Conservation (phyloP, 371 early-diverging fungal species). For the Saksenaea vasiformis region DNA sequence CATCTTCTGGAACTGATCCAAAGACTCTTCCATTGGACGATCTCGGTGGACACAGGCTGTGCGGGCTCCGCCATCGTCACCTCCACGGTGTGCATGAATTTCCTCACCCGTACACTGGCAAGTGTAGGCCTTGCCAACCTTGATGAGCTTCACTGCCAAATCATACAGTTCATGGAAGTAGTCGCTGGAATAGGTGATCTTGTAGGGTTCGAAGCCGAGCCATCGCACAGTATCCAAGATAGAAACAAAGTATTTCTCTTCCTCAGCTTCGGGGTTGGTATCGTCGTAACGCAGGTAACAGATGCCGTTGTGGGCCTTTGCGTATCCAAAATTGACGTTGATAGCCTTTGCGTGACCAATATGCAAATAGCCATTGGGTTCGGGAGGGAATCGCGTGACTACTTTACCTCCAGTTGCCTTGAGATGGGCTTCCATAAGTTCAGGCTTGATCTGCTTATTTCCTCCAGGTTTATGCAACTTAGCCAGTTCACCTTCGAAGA, state of each 20-base stretch:
- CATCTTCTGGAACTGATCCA: constrained; percentile 97
- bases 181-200: constrained; percentile 97
- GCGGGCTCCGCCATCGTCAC: constrained; percentile 86
- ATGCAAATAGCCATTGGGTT: constrained; percentile 98
- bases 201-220: constrained; percentile 97
- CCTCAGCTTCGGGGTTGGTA: constrained; percentile 99
- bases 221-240: constrained; percentile 96
- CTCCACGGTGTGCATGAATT: constrained; percentile 91
- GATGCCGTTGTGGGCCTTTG: constrained; percentile 89
- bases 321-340: constrained; percentile 99
- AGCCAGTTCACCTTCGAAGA: constrained; percentile 92
- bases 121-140: constrained; percentile 94
- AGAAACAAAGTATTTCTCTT: constrained; percentile 94
- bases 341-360: constrained; percentile 99
- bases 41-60: constrained; percentile 92
- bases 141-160: constrained; percentile 89
- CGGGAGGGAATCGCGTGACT: constrained; percentile 99
- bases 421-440: constrained; percentile 92
- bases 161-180: constrained; percentile 96
- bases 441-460: constrained; percentile 95
- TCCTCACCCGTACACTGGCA: constrained; percentile 97
- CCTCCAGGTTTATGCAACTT: constrained; percentile 96
- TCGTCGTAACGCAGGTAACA: constrained; percentile 99
- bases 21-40: constrained; percentile 91
- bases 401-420: constrained; percentile 94